Percentiles rank a stretch among this genome's conserved stretches.
Conservation (phyloP, 129 eudicot species). For the Oenanthe sinensis region DNA sequence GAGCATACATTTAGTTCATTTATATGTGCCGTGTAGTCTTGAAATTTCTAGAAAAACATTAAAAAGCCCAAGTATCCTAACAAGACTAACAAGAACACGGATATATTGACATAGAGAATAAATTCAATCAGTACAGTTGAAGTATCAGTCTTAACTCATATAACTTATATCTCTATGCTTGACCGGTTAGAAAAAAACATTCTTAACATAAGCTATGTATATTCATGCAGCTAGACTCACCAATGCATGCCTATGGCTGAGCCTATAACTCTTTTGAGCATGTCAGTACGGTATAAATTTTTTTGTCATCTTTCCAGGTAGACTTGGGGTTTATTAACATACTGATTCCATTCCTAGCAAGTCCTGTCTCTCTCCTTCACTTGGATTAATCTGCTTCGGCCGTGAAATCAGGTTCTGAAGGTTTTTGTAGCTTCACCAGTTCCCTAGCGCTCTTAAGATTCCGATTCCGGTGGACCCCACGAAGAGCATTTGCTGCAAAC, state of each 20-base stretch:
- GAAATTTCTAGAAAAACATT: background rate
- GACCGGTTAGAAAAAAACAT: background rate
- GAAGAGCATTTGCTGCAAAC: conserved; percentile 26
- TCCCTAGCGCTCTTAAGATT: conserved; percentile 15
- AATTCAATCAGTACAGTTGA: background rate
- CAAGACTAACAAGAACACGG: background rate
- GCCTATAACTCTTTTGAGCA: background rate
- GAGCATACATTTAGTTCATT: too few relatives aligned
- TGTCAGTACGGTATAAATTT: background rate
- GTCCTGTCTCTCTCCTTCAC: too few relatives aligned
- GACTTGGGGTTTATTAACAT: background rate
- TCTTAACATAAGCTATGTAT: background rate
- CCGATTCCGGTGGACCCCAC: conserved; percentile 18
- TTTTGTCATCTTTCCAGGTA: background rate
- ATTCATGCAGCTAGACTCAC: background rate
- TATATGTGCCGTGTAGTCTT: too few relatives aligned
- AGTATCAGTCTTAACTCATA: background rate
- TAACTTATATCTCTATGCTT: background rate
- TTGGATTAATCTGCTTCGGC: conserved; percentile 14
- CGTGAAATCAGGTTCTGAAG: conserved; percentile 27
- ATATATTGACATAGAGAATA: background rate
- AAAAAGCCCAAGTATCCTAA: background rate
- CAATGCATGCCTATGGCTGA: background rate
- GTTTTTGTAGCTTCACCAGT: conserved; percentile 22
- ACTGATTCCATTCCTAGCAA: too few relatives aligned